Conservation (phyloP, 129 eudicot genomes). For the Logfia minima region DNA sequence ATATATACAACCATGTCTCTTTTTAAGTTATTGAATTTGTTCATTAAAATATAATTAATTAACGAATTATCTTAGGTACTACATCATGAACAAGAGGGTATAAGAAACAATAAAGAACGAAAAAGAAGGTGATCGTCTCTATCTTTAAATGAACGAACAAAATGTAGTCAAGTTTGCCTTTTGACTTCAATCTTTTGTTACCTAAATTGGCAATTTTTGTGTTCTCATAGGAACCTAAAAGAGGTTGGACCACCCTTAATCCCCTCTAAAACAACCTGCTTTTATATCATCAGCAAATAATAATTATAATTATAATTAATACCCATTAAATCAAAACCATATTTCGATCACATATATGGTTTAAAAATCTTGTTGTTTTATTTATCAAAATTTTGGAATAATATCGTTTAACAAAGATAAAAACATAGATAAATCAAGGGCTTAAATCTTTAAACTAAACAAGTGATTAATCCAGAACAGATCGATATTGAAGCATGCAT, state of each 20-base stretch:
- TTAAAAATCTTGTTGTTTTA: neutral
- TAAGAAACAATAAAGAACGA: constrained; percentile 27
- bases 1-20: neutral
- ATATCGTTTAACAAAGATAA: too few species aligned
- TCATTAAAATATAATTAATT: constrained; percentile 5
- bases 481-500: too few species aligned
- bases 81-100: constrained; percentile 5
- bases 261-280: constrained; percentile 9
- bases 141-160: constrained; percentile 32
- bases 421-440: neutral
- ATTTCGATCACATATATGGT: neutral
- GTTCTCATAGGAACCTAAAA: constrained; percentile 33
- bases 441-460: neutral
- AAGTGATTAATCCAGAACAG: too few species aligned
- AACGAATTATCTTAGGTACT: neutral
- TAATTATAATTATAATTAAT: neutral
- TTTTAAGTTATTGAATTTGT: neutral
- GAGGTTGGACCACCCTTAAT: constrained; percentile 34
- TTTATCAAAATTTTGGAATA: too few species aligned
- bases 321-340: neutral
- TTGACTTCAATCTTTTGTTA: constrained; percentile 39
- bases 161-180: constrained; percentile 33
- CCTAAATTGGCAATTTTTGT: constrained; percentile 21
- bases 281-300: constrained; percentile 1
- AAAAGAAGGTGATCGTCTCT: constrained; percentile 29